phyloP scores from a whole-genome alignment of 345 rosid genomes.

The Erysimum cheiranthoides region DNA sequence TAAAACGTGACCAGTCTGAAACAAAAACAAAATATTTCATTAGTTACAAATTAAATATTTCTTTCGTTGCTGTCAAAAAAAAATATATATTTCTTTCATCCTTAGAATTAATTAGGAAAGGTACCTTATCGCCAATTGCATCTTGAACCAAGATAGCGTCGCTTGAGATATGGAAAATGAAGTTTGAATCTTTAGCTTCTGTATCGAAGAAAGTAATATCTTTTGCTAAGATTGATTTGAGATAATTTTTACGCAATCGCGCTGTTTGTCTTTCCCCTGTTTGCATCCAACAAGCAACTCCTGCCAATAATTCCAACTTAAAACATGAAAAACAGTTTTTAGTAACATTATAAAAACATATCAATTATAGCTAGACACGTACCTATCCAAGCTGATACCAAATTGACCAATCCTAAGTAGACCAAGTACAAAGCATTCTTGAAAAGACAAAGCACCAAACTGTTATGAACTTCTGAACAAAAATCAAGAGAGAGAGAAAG shows the following conservation, averaged over 20 bases:
- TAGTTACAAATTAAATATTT: background rate
- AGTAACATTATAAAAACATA: background rate
- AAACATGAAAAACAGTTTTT: background rate
- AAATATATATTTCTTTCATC: constrained; percentile 1
- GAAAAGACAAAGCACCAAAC: constrained; percentile 2
- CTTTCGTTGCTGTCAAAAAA: too few species aligned
- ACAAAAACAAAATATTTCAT: constrained; percentile 13
- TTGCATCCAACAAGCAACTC: constrained; percentile 72
- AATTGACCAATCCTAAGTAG: constrained; percentile 62
- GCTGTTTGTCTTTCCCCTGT: constrained; percentile 91
- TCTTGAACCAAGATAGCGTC: constrained; percentile 91
- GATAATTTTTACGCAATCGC: constrained; percentile 67
- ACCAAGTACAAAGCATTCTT: constrained; percentile 76
- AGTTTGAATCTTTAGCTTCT: constrained; percentile 71
- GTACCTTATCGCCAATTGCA: constrained; percentile 89
- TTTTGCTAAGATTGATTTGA: constrained; percentile 62
- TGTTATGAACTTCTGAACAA: background rate
- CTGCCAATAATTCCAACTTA: constrained; percentile 25
- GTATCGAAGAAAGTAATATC: constrained; percentile 77
- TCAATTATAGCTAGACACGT: constrained; percentile 13
- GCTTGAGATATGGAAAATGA: constrained; percentile 72
- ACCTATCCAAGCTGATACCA: constrained; percentile 81
- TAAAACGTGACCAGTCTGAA: constrained; percentile 77
- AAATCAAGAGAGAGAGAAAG: background rate
- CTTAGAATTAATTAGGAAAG: background rate